These are phyloP conservation scores for Hypholoma sublateritium DNA, from an alignment of 768 basidiomycete species.

Conservation along the genomic window DNA sequence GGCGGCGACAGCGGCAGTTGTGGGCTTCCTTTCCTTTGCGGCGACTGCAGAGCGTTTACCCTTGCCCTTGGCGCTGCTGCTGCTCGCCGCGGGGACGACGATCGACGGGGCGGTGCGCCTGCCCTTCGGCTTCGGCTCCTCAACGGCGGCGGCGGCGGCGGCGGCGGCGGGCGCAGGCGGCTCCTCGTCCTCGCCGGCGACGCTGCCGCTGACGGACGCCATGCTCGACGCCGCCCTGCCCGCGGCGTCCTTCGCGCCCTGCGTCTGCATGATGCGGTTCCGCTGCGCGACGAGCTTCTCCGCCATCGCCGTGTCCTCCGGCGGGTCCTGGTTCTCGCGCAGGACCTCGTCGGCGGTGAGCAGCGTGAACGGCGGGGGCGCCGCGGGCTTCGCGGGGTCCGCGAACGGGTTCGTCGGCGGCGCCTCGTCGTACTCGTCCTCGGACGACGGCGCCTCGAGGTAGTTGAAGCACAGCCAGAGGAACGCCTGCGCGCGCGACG, in stretches of 20 bases:
- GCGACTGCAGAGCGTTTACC: constrained; percentile 19
- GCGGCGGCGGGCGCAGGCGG: neutral
- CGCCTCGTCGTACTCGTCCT: constrained; percentile 41
- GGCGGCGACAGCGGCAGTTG: neutral
- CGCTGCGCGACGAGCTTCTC: constrained; percentile 40
- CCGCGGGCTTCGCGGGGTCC: constrained; percentile 38
- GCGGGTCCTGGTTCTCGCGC: constrained; percentile 47
- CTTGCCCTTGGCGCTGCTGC: constrained; percentile 19
- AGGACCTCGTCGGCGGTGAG: constrained; percentile 39
- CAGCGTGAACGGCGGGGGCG: constrained; percentile 34
- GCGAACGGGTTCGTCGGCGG: constrained; percentile 58
- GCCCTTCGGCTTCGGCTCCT: constrained; percentile 21
- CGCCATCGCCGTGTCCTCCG: constrained; percentile 37
- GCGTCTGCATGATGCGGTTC: constrained; percentile 32
- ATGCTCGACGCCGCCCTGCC: constrained; percentile 11
- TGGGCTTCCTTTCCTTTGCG: constrained; percentile 20
- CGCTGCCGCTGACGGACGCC: constrained; percentile 18
- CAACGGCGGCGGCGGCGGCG: constrained; percentile 2
- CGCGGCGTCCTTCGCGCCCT: constrained; percentile 21
- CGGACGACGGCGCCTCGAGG: constrained; percentile 48
- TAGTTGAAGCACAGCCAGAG: constrained; percentile 86
- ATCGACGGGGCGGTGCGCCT: constrained; percentile 13
- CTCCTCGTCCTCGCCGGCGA: constrained; percentile 23
- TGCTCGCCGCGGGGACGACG: constrained; percentile 1
- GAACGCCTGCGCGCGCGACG: constrained; percentile 75